These are phyloP conservation scores for Ganoderma multipileum DNA, from an alignment of 1,284 basidiomycete species.

Conservation along the genomic window DNA sequence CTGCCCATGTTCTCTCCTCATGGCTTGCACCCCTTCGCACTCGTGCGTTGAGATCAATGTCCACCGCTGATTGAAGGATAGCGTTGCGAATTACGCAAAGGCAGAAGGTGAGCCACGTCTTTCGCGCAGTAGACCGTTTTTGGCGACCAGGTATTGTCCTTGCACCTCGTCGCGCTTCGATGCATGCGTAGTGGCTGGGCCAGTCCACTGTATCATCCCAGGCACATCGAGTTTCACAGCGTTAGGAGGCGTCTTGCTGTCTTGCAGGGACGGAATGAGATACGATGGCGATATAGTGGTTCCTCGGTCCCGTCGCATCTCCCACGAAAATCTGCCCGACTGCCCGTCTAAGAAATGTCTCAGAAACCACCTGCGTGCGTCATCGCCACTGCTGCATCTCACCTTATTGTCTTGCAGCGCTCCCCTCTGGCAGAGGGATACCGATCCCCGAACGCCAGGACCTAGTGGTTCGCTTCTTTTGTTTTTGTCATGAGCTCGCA, in stretches of 20 bases:
- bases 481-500: constrained; percentile 18
- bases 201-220: background rate
- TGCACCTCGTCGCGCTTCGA: background rate
- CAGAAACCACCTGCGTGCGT: background rate
- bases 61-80: background rate
- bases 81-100: background rate
- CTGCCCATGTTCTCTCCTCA: background rate
- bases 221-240: background rate
- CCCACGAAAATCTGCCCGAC: background rate
- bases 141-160: background rate
- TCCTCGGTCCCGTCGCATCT: background rate
- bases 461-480: background rate
- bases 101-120: background rate
- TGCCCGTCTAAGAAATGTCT: background rate
- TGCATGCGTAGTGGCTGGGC: background rate
- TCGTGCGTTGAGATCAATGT: constrained; percentile 3
- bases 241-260: background rate
- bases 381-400: background rate
- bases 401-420: constrained; percentile 3
- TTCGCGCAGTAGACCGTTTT: background rate
- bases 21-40: background rate
- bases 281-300: background rate
- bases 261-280: background rate
- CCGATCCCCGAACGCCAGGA: background rate
- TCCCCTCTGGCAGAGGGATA: no score